A percentile compares a stretch with the other conserved stretches of the same genome.
Evolutionary conservation across 306 rosid species (phyloP).

Genomic region (Cucurbita pepo): DNA sequence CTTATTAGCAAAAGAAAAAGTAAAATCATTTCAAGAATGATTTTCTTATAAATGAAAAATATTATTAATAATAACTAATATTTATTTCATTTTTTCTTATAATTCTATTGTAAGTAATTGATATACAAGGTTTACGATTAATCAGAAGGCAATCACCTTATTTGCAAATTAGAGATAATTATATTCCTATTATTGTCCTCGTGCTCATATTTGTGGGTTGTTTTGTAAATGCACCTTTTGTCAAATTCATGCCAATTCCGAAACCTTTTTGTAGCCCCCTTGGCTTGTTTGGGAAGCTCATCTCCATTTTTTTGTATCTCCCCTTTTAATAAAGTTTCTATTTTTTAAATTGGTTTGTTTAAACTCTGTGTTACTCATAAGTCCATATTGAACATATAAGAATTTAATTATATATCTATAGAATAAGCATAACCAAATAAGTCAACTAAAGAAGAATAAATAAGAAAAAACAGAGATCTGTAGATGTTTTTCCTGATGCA

Average conservation of each 20-base stretch:
- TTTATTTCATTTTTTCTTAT: neutral
- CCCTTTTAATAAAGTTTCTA: neutral
- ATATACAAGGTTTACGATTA: neutral
- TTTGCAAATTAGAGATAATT: neutral
- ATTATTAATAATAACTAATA: neutral
- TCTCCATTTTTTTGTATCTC: neutral
- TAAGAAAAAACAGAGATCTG: too few relatives aligned
- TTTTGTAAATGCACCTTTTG: neutral
- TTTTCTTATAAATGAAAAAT: neutral
- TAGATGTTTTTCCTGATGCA: too few relatives aligned
- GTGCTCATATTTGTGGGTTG: neutral
- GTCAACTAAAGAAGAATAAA: too few relatives aligned
- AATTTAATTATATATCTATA: too few relatives aligned
- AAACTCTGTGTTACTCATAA: neutral
- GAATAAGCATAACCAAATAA: too few relatives aligned
- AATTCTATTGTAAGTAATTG: neutral
- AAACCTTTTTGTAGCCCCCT: neutral
- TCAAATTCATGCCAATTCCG: neutral
- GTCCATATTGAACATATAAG: too few relatives aligned
- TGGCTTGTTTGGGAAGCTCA: neutral
- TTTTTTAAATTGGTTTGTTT: neutral
- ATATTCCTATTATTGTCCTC: neutral
- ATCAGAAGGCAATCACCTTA: neutral
- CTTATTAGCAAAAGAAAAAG: neutral
- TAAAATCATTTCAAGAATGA: neutral